Percentiles rank a stretch among this genome's conserved stretches.
These are phyloP conservation scores for Lignosus rhinocerotis DNA, from an alignment of 1,284 basidiomycete genomes.

Conservation along the genomic window DNA sequence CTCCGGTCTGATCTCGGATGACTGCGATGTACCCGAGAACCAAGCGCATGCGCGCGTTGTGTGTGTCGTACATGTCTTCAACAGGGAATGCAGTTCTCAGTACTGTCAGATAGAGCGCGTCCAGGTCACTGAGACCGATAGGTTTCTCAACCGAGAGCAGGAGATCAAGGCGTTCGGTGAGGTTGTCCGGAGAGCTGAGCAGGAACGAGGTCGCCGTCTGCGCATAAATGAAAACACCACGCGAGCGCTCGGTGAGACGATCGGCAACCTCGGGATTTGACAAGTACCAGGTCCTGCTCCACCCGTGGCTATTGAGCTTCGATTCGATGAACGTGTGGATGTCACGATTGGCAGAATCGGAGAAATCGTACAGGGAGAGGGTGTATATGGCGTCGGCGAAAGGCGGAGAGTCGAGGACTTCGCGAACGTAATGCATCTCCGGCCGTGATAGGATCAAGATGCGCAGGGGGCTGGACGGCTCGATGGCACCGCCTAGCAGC, in stretches of 20 bases:
- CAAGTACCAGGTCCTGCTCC: neutral
- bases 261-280: neutral
- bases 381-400: neutral
- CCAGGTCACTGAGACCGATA: neutral
- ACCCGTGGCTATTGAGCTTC: neutral
- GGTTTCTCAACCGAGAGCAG: neutral
- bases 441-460: conserved; percentile 23
- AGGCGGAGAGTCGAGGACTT: neutral
- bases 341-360: conserved; percentile 6
- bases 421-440: conserved; percentile 5
- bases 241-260: neutral
- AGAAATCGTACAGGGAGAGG: conserved; percentile 15
- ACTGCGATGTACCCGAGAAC: conserved; percentile 12
- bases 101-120: conserved; percentile 14
- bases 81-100: conserved; percentile 13
- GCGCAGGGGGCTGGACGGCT: conserved; percentile 8
- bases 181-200: neutral
- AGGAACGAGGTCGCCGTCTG: conserved; percentile 11
- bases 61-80: neutral
- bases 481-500: neutral
- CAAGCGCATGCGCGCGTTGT: neutral
- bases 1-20: neutral
- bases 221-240: conserved; percentile 16
- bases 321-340: conserved; percentile 9
- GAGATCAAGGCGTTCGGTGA: conserved; percentile 1